Evolutionary conservation across 2,329 filamentous ascomycete genomes (phyloP).

Genomic region (Penicillium sp.): DNA sequence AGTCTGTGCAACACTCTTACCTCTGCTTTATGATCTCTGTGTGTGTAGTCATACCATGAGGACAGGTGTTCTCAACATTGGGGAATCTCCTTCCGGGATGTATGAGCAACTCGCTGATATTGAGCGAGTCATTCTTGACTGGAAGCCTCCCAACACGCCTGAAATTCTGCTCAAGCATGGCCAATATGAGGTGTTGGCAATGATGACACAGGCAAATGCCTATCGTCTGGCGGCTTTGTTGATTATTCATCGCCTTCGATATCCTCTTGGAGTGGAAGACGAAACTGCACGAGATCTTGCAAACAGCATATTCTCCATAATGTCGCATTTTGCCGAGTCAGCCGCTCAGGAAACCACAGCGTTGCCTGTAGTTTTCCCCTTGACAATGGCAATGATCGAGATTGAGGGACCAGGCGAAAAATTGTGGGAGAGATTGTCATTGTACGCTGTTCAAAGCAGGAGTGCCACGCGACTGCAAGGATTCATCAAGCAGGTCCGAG

Average conservation of each 20-base stretch:
- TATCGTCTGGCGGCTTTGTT: constrained; percentile 39
- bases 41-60: constrained; percentile 31
- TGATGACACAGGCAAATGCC: constrained; percentile 40
- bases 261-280: constrained; percentile 40
- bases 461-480: constrained; percentile 29
- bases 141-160: constrained; percentile 25
- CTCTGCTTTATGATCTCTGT: constrained; percentile 42
- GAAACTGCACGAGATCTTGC: constrained; percentile 28
- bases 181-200: constrained; percentile 34
- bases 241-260: constrained; percentile 39
- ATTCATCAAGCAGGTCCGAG: constrained; percentile 31
- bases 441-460: constrained; percentile 27
- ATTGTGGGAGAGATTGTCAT: constrained; percentile 28
- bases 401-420: constrained; percentile 29
- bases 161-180: constrained; percentile 30
- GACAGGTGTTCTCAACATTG: constrained; percentile 13
- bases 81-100: constrained; percentile 9
- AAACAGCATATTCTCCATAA: constrained; percentile 30
- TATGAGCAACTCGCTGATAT: constrained; percentile 30
- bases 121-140: constrained; percentile 25
- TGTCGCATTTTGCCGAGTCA: constrained; percentile 29
- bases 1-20: constrained; percentile 37
- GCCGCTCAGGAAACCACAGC: constrained; percentile 22
- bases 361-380: constrained; percentile 33
- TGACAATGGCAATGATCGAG: constrained; percentile 35